Conservation (phyloP, 257 asterid genomes). For the Solanum lignicaule region DNA sequence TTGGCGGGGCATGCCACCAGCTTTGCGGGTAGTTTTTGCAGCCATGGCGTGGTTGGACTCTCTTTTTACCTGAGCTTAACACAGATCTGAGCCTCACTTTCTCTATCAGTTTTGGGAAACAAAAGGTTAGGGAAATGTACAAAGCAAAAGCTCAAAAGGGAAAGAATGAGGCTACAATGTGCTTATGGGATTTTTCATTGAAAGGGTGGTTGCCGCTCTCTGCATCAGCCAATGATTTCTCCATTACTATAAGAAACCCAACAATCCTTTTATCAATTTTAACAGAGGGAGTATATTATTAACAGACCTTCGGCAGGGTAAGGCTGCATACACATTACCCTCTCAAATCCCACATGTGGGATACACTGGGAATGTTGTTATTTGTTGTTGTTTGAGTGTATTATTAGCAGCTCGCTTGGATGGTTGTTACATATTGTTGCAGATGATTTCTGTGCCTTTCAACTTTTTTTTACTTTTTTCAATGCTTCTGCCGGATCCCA, state of each 20-base stretch:
- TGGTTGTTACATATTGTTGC: neutral
- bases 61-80: neutral
- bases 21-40: slow-evolving; percentile 6
- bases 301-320: neutral
- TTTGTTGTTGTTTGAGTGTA: neutral
- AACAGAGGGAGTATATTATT: neutral
- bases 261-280: neutral
- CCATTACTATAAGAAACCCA: neutral
- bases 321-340: neutral
- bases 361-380: neutral
- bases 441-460: neutral
- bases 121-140: neutral
- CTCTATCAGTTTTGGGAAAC: neutral
- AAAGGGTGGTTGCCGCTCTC: slow-evolving; percentile 49
- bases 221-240: slow-evolving; percentile 15
- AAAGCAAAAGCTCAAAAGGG: neutral
- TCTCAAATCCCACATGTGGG: neutral
- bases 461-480: neutral
- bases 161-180: neutral
- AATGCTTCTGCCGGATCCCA: neutral
- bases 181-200: neutral
- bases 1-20: slow-evolving; percentile 32
- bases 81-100: neutral
- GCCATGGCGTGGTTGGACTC: slow-evolving; percentile 4
- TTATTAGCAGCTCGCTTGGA: neutral